Conservation (phyloP, 1,284 basidiomycete species). For the Ustilago sp. region DNA sequence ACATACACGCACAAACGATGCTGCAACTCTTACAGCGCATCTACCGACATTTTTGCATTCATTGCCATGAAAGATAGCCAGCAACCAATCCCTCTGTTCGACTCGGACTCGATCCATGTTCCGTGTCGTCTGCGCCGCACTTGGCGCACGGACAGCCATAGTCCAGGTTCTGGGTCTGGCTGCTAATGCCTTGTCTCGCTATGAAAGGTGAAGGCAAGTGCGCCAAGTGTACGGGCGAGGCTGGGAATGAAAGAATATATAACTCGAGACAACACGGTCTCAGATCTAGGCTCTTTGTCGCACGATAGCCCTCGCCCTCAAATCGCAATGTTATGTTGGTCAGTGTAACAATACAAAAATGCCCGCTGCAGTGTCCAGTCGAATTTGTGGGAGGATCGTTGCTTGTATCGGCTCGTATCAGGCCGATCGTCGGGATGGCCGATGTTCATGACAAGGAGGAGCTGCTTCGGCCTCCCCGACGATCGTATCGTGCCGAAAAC, state of each 20-base stretch:
- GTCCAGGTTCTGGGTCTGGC: background rate
- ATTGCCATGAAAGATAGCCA: background rate
- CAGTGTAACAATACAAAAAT: background rate
- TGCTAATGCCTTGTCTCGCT: too few species aligned
- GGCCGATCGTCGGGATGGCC: too few species aligned
- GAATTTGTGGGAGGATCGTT: too few species aligned
- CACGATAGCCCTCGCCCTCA: background rate
- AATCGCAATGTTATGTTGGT: background rate
- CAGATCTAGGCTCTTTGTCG: background rate
- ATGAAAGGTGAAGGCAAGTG: background rate
- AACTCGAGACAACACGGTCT: conserved; percentile 6
- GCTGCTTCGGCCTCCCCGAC: too few species aligned
- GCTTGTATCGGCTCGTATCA: too few species aligned
- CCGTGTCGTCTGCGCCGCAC: background rate
- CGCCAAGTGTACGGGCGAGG: background rate
- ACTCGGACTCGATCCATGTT: background rate
- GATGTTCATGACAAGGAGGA: too few species aligned
- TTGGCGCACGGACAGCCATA: background rate
- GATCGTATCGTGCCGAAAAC: too few species aligned
- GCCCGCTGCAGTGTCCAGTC: too few species aligned
- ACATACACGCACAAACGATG: background rate
- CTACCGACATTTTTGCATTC: background rate
- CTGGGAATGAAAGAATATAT: conserved; percentile 11
- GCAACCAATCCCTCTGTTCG: background rate
- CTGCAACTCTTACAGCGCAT: background rate